These are phyloP conservation scores for Hanseniaspora valbyensis DNA, from an alignment of 805 yeast species.

Conservation along the genomic window DNA sequence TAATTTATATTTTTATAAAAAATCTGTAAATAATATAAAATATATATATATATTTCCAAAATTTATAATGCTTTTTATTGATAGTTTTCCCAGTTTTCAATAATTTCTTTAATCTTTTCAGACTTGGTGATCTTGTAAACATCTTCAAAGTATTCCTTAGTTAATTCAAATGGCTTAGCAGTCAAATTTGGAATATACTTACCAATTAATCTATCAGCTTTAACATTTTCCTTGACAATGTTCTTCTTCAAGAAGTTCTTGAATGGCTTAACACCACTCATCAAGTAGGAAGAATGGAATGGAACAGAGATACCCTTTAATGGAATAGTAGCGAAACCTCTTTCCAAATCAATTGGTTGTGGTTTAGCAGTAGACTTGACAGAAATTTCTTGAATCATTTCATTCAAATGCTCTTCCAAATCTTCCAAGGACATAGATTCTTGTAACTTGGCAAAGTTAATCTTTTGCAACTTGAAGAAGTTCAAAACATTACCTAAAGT, in stretches of 20 bases:
- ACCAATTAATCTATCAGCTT: slow-evolving; percentile 84
- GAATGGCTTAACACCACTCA: slow-evolving; percentile 98
- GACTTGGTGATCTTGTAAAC: slow-evolving; percentile 87
- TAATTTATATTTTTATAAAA: background rate
- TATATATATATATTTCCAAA: background rate
- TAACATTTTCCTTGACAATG: slow-evolving; percentile 87
- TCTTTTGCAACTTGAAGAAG: slow-evolving; percentile 85
- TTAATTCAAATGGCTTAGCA: slow-evolving; percentile 90
- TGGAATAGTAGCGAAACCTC: slow-evolving; percentile 98
- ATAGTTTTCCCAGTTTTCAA: slow-evolving; percentile 92
- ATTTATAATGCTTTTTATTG: slow-evolving; percentile 27
- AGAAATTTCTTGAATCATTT: slow-evolving; percentile 77
- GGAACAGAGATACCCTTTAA: slow-evolving; percentile 99
- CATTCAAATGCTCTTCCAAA: slow-evolving; percentile 77
- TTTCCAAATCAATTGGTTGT: slow-evolving; percentile 92
- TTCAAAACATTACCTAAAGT: slow-evolving; percentile 86
- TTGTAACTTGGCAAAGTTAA: slow-evolving; percentile 80
- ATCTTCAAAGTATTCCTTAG: slow-evolving; percentile 94
- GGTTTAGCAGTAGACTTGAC: slow-evolving; percentile 75
- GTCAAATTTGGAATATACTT: slow-evolving; percentile 98
- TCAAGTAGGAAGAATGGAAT: slow-evolving; percentile 96
- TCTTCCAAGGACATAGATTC: slow-evolving; percentile 73
- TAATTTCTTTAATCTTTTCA: slow-evolving; percentile 75
- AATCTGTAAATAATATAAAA: background rate
- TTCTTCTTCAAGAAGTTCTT: slow-evolving; percentile 94